Conservation (phyloP, 108 stramenopile genomes). For the Pseudonitzschia multistriata region DNA sequence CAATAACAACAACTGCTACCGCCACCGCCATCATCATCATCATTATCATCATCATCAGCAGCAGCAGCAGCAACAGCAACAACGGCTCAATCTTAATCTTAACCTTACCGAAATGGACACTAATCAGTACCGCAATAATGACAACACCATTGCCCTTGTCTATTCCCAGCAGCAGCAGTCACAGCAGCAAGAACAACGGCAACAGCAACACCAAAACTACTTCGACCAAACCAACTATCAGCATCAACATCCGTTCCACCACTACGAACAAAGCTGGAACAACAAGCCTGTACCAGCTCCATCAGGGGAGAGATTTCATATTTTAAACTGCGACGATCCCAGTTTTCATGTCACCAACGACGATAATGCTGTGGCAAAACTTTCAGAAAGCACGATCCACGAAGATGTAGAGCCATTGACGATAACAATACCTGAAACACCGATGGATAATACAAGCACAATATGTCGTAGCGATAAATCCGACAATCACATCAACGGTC, state of each 20-base stretch:
- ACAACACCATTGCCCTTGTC: too few species aligned
- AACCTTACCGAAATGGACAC: too few species aligned
- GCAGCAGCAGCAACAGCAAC: too few species aligned
- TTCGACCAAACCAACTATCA: not conserved
- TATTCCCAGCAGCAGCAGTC: too few species aligned
- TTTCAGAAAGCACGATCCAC: not conserved
- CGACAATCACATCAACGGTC: conserved; percentile 3
- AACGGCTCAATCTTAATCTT: too few species aligned
- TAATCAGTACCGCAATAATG: too few species aligned
- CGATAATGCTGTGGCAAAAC: not conserved
- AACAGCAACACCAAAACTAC: too few species aligned
- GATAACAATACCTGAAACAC: too few species aligned
- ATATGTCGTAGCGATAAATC: not conserved
- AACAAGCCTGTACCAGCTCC: not conserved
- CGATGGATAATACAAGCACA: not conserved
- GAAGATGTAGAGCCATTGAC: conserved; percentile 1
- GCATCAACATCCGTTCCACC: not conserved
- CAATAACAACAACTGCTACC: not conserved
- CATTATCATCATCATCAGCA: not conserved
- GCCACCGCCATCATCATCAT: not conserved
- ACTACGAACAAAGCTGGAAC: not conserved
- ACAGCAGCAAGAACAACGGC: too few species aligned
- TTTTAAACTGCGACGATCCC: not conserved
- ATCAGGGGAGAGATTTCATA: not conserved
- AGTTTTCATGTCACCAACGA: not conserved